These are phyloP conservation scores for Albophoma yamanashiensis DNA, from an alignment of 2,329 filamentous ascomycete species.

Conservation along the genomic window DNA sequence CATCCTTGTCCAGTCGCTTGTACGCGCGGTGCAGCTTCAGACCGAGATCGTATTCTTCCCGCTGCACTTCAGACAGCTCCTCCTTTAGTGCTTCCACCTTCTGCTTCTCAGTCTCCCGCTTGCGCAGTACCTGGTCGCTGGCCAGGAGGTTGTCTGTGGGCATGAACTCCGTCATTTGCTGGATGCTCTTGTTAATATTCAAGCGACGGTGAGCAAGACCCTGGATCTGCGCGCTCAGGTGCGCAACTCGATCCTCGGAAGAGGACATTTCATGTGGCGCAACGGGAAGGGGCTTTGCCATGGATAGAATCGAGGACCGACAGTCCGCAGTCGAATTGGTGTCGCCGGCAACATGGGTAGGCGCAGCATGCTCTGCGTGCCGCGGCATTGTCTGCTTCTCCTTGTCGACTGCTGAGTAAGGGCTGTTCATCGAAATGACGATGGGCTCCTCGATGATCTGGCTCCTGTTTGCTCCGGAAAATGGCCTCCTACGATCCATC, in stretches of 20 bases:
- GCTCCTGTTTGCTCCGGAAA: slow-evolving; percentile 13
- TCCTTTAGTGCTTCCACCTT: slow-evolving; percentile 56
- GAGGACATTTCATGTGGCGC: slow-evolving; percentile 48
- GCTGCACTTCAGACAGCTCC: slow-evolving; percentile 62
- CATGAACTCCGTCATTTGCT: slow-evolving; percentile 70
- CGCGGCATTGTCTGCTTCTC: not conserved
- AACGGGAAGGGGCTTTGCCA: slow-evolving; percentile 49
- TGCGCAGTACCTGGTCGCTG: slow-evolving; percentile 49
- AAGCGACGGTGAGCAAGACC: slow-evolving; percentile 55
- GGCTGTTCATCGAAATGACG: slow-evolving; percentile 16
- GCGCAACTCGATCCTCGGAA: slow-evolving; percentile 52
- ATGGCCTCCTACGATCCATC: slow-evolving; percentile 21
- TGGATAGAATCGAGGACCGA: slow-evolving; percentile 23
- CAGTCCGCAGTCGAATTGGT: slow-evolving; percentile 5
- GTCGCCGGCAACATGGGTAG: slow-evolving; percentile 2
- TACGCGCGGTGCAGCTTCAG: slow-evolving; percentile 64
- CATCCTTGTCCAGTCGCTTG: slow-evolving; percentile 61
- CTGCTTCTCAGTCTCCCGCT: slow-evolving; percentile 45
- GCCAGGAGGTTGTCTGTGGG: slow-evolving; percentile 59
- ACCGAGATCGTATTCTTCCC: slow-evolving; percentile 70
- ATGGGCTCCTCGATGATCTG: slow-evolving; percentile 13
- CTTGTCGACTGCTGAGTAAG: not conserved
- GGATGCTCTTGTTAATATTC: slow-evolving; percentile 63
- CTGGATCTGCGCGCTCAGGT: slow-evolving; percentile 55
- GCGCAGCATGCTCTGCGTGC: not conserved